Conservation (phyloP, 108 stramenopile species). For the Fistulifera solaris region DNA sequence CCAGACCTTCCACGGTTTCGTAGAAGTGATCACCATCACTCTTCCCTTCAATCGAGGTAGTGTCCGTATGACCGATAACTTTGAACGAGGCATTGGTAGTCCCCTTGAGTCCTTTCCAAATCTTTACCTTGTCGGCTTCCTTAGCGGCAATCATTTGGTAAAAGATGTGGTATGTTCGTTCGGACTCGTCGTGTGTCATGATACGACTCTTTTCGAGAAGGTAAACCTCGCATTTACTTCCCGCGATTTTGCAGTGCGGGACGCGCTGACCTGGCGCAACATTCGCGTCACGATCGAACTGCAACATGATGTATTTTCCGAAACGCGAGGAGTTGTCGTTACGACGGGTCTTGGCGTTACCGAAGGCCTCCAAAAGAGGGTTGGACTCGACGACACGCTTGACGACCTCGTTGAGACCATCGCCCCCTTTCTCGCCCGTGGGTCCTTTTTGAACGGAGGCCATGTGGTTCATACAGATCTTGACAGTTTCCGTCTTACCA, state of each 20-base stretch:
- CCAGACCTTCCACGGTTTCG: slow-evolving; percentile 62
- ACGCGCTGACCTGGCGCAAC: neutral
- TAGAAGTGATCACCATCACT: slow-evolving; percentile 79
- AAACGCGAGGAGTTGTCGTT: slow-evolving; percentile 85
- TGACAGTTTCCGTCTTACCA: slow-evolving; percentile 92
- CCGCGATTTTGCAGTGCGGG: slow-evolving; percentile 37
- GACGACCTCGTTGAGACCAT: slow-evolving; percentile 39
- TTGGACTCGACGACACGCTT: slow-evolving; percentile 83
- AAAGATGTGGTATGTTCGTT: slow-evolving; percentile 98
- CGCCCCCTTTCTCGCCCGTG: slow-evolving; percentile 6
- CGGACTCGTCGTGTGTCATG: slow-evolving; percentile 84
- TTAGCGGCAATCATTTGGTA: slow-evolving; percentile 93
- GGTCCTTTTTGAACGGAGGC: slow-evolving; percentile 52
- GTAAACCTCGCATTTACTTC: slow-evolving; percentile 78
- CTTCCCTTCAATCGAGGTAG: slow-evolving; percentile 62
- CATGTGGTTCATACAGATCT: slow-evolving; percentile 83
- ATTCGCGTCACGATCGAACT: slow-evolving; percentile 48
- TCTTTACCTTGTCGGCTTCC: slow-evolving; percentile 43
- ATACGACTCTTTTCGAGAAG: slow-evolving; percentile 96
- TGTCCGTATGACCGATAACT: slow-evolving; percentile 49
- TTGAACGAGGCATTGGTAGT: slow-evolving; percentile 52
- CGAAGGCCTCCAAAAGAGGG: slow-evolving; percentile 91
- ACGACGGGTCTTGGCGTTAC: slow-evolving; percentile 83
- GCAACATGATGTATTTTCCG: slow-evolving; percentile 86
- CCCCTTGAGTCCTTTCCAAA: slow-evolving; percentile 72